Base-by-base conservation (phyloP, 176 grass and related monocot species). In the Carex kokanica region DNA sequence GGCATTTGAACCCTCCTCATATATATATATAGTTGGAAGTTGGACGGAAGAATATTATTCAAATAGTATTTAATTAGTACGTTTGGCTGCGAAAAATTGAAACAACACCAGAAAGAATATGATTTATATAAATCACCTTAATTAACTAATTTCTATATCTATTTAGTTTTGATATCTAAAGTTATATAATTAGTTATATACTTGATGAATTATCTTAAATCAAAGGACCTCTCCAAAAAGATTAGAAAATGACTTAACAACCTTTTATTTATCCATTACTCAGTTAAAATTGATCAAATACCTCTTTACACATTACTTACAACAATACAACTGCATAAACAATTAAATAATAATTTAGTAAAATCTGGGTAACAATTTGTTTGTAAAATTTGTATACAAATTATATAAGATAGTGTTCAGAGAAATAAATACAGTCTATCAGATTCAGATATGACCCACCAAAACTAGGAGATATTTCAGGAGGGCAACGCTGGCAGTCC, bases 291-390 rank as follows among this genome's bases (percentile, higher is more conserved):
- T 80, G 16, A 20, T 63, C 8, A 40, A 10, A 63, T 64, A 11
- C 11, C 24, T 14, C 13, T 10, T 16, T 21, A 81, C 32, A 41
- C 54, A 53, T 31, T 25, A 27, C 9, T 21, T 47, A 47, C 38
- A 72, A 72, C 41, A 72, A 20, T 21, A 24, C 71, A 74, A 74
- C 73, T 9, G 13, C 73, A 56, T 78, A 78, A 56, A 78, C 51
- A 78, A 78, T 27, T 34, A 31, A 54, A 75, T 17, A 6, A 51
- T 29, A 78, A 17, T 56, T 56, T 78, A 78, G 73, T 55, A 78
- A 34, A 47, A 63, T 47, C 25, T 43, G 13, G 59, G n/a, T 64
- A 81, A 45, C 25, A 23, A 13, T 24, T 63, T 23, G 31, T 64
- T 62, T 14, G 15, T 41, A 45, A 0, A 61, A 24, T 11, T 61